phyloP scores from a whole-genome alignment of 2,329 filamentous ascomycete genomes.

The Exophiala viscosa region DNA sequence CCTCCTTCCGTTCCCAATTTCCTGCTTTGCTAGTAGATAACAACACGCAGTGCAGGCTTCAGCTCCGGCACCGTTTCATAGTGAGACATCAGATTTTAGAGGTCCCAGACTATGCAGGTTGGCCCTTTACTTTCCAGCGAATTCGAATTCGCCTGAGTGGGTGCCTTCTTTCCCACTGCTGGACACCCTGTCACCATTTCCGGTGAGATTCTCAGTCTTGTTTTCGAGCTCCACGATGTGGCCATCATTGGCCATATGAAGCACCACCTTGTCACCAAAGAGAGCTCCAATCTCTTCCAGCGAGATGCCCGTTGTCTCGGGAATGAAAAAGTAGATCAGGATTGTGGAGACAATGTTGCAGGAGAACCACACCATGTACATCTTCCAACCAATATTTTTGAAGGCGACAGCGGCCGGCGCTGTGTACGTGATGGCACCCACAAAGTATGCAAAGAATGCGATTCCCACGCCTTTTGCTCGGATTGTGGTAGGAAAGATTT shows the following conservation, averaged over 20 bases:
- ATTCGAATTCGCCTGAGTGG: too few species aligned
- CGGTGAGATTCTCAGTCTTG: too few species aligned
- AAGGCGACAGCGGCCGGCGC: not conserved
- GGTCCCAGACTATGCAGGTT: too few species aligned
- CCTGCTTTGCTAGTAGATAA: too few species aligned
- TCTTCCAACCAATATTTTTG: slow-evolving; percentile 5
- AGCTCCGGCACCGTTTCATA: too few species aligned
- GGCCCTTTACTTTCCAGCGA: too few species aligned
- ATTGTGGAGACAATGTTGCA: not conserved
- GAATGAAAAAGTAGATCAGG: slow-evolving; percentile 45
- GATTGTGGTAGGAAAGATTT: slow-evolving; percentile 17
- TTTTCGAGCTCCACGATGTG: not conserved
- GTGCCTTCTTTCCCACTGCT: too few species aligned
- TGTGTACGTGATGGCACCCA: not conserved
- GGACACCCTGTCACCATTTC: too few species aligned
- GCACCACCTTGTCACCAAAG: slow-evolving; percentile 8
- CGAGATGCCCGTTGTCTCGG: slow-evolving; percentile 63
- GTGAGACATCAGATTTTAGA: too few species aligned
- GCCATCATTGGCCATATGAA: not conserved
- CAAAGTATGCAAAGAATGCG: slow-evolving; percentile 1
- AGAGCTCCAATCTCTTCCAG: slow-evolving; percentile 20
- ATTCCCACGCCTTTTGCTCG: slow-evolving; percentile 1
- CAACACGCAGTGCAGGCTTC: too few species aligned
- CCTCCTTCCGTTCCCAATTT: too few species aligned
- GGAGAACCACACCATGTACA: slow-evolving; percentile 25